These are phyloP conservation scores for Lantana camara DNA, from an alignment of 257 asterid species.

Conservation along the genomic window DNA sequence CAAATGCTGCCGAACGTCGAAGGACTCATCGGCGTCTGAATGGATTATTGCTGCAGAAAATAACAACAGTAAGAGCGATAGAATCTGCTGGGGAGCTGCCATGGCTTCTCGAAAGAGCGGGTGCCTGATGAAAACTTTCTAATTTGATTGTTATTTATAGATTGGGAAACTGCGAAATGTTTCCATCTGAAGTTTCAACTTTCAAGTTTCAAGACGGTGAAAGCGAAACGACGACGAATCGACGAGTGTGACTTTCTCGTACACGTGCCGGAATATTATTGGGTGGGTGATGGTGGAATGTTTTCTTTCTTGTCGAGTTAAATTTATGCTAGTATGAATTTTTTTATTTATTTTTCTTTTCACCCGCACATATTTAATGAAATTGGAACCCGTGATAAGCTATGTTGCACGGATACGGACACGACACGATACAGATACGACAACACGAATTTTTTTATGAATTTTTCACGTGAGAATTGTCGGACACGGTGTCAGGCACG, in stretches of 20 bases:
- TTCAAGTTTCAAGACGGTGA: neutral
- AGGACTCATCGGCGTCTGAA: constrained; percentile 43
- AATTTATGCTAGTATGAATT: too few species aligned
- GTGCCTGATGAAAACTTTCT: neutral
- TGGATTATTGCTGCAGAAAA: constrained; percentile 6
- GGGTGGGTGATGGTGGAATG: constrained; percentile 24
- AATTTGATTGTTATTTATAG: neutral
- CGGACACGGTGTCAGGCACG: too few species aligned
- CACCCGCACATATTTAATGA: too few species aligned
- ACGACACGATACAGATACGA: too few species aligned
- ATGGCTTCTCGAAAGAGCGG: constrained; percentile 29
- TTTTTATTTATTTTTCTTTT: too few species aligned
- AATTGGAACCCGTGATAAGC: too few species aligned
- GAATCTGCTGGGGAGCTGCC: constrained; percentile 27
- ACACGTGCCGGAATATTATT: constrained; percentile 27
- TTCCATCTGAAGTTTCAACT: too few species aligned
- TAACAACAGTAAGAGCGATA: constrained; percentile 26
- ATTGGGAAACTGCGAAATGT: neutral
- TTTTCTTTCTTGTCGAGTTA: constrained; percentile 11
- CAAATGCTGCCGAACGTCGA: constrained; percentile 83
- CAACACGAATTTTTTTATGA: too few species aligned
- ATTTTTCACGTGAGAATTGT: too few species aligned
- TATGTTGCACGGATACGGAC: too few species aligned
- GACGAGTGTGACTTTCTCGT: neutral
- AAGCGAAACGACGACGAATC: neutral